These are phyloP conservation scores for Ambrosia trifida DNA, from an alignment of 129 eudicot species.

Conservation along the genomic window DNA sequence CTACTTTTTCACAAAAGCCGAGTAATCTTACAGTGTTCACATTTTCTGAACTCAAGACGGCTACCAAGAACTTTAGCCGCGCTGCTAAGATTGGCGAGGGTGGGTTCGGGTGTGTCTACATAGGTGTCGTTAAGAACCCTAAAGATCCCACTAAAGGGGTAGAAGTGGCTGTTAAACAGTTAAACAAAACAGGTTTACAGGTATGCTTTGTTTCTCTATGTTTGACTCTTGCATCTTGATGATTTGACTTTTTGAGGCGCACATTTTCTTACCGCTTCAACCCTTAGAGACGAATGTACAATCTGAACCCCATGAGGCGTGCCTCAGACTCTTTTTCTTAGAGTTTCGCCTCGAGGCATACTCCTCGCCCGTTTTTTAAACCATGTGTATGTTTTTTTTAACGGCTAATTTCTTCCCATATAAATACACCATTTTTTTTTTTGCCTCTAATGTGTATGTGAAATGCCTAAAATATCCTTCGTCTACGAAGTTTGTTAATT, in stretches of 20 bases:
- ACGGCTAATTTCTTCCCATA: too few species aligned
- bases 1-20: slow-evolving; percentile 55
- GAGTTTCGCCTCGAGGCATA: too few species aligned
- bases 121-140: slow-evolving; percentile 58
- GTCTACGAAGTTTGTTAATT: background rate
- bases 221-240: slow-evolving; percentile 10
- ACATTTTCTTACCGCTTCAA: too few species aligned
- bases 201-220: slow-evolving; percentile 39
- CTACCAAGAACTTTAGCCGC: slow-evolving; percentile 72
- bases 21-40: slow-evolving; percentile 72
- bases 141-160: slow-evolving; percentile 48
- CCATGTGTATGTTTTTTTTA: too few species aligned
- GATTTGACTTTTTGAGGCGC: slow-evolving; percentile 15
- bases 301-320: too few species aligned
- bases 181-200: slow-evolving; percentile 86
- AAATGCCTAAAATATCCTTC: background rate
- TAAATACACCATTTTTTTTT: too few species aligned
- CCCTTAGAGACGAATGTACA: too few species aligned
- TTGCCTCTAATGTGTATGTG: too few species aligned
- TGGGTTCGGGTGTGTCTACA: slow-evolving; percentile 91
- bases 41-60: slow-evolving; percentile 74
- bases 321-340: too few species aligned
- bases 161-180: slow-evolving; percentile 89
- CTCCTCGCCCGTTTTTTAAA: too few species aligned
- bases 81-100: slow-evolving; percentile 87